These are phyloP conservation scores for Ustilago loliicola DNA, from an alignment of 1,284 basidiomycete species.

Conservation along the genomic window DNA sequence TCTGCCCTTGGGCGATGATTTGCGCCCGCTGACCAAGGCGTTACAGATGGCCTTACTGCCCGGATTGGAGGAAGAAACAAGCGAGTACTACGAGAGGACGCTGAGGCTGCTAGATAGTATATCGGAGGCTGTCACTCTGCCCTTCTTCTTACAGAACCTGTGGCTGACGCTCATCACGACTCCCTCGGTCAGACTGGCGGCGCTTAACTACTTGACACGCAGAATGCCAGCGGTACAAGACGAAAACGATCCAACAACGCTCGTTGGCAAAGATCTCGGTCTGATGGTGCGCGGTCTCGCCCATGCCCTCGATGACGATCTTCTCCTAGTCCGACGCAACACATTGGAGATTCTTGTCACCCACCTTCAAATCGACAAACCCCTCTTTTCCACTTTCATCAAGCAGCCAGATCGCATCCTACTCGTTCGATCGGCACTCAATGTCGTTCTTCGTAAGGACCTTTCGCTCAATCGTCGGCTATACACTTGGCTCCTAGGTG, in stretches of 20 bases:
- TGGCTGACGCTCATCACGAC: conserved; percentile 93
- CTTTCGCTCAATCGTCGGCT: conserved; percentile 91
- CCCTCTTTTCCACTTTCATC: conserved; percentile 37
- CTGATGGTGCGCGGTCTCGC: conserved; percentile 92
- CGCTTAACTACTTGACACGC: conserved; percentile 87
- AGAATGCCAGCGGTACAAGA: conserved; percentile 75
- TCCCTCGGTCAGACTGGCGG: conserved; percentile 85
- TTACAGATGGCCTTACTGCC: conserved; percentile 93
- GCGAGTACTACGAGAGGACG: conserved; percentile 89
- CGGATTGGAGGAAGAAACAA: conserved; percentile 62
- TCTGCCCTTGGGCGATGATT: conserved; percentile 82
- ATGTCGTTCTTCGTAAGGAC: conserved; percentile 81
- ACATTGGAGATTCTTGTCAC: conserved; percentile 64
- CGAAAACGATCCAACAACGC: conserved; percentile 28
- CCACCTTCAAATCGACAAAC: conserved; percentile 55
- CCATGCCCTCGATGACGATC: conserved; percentile 85
- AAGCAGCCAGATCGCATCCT: conserved; percentile 49
- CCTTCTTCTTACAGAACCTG: conserved; percentile 94
- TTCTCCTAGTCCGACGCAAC: conserved; percentile 73
- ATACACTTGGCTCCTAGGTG: conserved; percentile 89
- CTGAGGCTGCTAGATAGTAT: conserved; percentile 83
- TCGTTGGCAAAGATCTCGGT: conserved; percentile 81
- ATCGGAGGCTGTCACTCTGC: conserved; percentile 77
- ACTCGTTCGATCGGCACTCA: conserved; percentile 60
- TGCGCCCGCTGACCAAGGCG: conserved; percentile 92